Base-by-base conservation (phyloP, 306 rosid species). In the Canavalia gladiata region DNA sequence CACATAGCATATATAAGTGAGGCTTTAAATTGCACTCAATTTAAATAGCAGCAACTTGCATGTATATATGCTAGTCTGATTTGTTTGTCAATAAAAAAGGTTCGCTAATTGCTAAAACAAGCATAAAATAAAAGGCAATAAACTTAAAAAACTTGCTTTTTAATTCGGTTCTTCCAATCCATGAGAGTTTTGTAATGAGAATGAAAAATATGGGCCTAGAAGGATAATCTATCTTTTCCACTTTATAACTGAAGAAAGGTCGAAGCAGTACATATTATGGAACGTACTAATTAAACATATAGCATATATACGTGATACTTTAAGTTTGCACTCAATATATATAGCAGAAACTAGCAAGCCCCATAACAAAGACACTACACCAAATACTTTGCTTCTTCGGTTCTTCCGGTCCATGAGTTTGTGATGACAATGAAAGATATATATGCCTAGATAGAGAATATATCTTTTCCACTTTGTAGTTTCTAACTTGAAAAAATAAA, bases 401-500 rank as follows among this genome's bases (percentile, higher is more conserved):
- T 42, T 66, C 46, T 50, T 56, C 62, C 7, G 13, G 55, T 73
- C 31, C 52, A 35, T 37, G 55, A 63, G 72, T 63, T 63, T 50
- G 63, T 10, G 12, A 35, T 63, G 39, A 74, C 10, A 42, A 25
- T 43, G 68, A 56, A 74, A 37, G 11, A 42, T 30, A 30, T 41
- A 10, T 62, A 3, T 3, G 35, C 41, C 41, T 37, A 37, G 25
- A 18, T 18, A 18, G 25, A 18, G 33, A 55, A 55, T 18, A 8
- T 5, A 55, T 63, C 13, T 18, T 50, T 63, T 33, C 4, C 51
- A 33, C 18, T 34, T 18, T 18, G 25, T 18, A 18, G 25, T 18
- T 62, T 59, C 47, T 55, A 78, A 78, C 47, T 30, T 13, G n/a
- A 67, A 55, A 49, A 78, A 18, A 18, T 18, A 18, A 18, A 18